Conservation (phyloP, 2,329 filamentous ascomycete species). For the Ascochyta fabae region DNA sequence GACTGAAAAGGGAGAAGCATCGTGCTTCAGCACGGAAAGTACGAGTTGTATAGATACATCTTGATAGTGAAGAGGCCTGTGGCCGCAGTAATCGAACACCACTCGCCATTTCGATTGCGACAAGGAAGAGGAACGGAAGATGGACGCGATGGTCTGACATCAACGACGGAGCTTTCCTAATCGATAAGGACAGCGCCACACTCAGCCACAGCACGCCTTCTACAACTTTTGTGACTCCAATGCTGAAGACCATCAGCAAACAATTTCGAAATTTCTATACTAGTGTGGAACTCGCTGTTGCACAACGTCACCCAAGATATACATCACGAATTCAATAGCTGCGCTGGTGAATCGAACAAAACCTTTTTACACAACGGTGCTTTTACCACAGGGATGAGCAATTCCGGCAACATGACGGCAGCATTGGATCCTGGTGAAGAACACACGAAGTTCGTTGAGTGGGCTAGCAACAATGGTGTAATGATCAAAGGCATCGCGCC, state of each 20-base stretch:
- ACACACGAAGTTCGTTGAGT: conserved; percentile 66
- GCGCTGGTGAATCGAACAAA: no score
- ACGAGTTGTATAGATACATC: background rate
- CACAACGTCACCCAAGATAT: no score
- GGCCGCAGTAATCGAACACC: conserved; percentile 17
- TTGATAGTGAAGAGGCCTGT: background rate
- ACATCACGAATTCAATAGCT: no score
- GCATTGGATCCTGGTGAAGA: conserved; percentile 46
- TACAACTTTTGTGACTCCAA: conserved; percentile 12
- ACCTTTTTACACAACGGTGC: no score
- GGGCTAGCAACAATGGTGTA: conserved; percentile 71
- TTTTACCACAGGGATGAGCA: conserved; percentile 1
- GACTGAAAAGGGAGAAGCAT: conserved; percentile 80
- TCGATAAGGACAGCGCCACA: conserved; percentile 32
- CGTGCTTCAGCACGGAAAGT: conserved; percentile 34
- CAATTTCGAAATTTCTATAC: no score
- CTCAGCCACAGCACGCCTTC: conserved; percentile 21
- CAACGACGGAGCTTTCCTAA: conserved; percentile 17
- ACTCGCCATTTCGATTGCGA: conserved; percentile 22
- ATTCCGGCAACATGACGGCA: conserved; percentile 31
- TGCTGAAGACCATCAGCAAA: no score
- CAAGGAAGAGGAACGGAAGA: background rate
- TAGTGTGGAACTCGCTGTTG: no score
- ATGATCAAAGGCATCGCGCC: conserved; percentile 71
- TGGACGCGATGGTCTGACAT: conserved; percentile 18